Conservation (phyloP, 768 basidiomycete species). For the Russula sp. region DNA sequence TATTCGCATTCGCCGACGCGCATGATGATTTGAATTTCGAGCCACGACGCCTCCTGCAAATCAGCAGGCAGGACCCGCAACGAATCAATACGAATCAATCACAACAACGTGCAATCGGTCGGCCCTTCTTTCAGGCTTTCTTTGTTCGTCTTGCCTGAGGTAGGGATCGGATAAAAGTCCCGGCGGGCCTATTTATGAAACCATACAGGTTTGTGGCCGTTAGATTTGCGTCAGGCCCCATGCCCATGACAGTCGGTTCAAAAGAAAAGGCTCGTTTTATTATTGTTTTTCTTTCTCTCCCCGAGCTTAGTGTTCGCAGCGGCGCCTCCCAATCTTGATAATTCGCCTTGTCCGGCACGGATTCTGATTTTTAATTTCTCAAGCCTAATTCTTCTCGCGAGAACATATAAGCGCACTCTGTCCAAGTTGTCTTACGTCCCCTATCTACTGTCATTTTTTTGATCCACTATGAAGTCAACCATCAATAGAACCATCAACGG, state of each 20-base stretch:
- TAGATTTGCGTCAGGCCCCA: slow-evolving; percentile 6
- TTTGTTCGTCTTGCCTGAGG: not conserved
- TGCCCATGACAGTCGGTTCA: slow-evolving; percentile 7
- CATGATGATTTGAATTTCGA: slow-evolving; percentile 1
- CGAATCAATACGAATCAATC: not conserved
- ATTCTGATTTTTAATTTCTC: slow-evolving; percentile 21
- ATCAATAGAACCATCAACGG: not conserved
- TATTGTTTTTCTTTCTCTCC: slow-evolving; percentile 5
- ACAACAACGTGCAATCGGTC: not conserved
- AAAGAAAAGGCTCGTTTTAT: slow-evolving; percentile 12
- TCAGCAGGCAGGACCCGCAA: not conserved
- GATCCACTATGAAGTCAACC: slow-evolving; percentile 11
- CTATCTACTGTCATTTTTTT: slow-evolving; percentile 1
- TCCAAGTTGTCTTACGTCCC: not conserved
- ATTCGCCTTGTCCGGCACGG: slow-evolving; percentile 15
- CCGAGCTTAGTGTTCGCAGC: slow-evolving; percentile 4
- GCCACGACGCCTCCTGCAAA: not conserved
- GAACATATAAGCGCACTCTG: slow-evolving; percentile 20
- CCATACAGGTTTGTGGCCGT: slow-evolving; percentile 3
- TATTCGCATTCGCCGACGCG: not conserved
- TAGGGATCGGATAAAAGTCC: not conserved
- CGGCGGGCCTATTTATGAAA: not conserved
- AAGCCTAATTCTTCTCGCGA: slow-evolving; percentile 11
- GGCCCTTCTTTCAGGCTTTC: not conserved
- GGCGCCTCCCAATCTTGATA: slow-evolving; percentile 19